Conservation (phyloP, 2,329 filamentous ascomycete genomes). For the Aspergillus sp. region DNA sequence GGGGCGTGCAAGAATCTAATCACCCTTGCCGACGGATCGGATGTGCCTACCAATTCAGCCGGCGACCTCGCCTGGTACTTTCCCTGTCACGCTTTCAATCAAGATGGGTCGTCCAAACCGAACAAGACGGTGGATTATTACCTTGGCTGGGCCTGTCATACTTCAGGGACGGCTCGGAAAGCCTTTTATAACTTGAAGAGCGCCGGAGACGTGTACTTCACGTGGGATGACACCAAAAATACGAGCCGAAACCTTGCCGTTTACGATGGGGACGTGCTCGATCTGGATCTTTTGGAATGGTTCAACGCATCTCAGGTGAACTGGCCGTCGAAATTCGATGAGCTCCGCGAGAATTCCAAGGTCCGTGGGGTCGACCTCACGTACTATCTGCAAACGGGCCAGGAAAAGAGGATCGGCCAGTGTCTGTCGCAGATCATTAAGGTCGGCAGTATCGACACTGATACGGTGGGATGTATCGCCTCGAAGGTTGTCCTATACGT, state of each 20-base stretch:
- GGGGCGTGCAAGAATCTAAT: slow-evolving; percentile 93
- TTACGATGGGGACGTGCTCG: slow-evolving; percentile 90
- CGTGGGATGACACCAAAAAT: slow-evolving; percentile 92
- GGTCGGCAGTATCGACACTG: slow-evolving; percentile 92
- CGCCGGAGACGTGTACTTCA: slow-evolving; percentile 89
- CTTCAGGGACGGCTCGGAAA: slow-evolving; percentile 65
- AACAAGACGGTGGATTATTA: slow-evolving; percentile 77
- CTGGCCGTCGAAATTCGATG: slow-evolving; percentile 75
- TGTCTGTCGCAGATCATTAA: slow-evolving; percentile 94
- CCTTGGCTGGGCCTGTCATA: slow-evolving; percentile 86
- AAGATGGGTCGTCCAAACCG: slow-evolving; percentile 80
- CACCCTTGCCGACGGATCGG: slow-evolving; percentile 67
- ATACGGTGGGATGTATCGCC: slow-evolving; percentile 94
- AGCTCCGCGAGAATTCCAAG: slow-evolving; percentile 69
- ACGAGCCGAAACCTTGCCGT: slow-evolving; percentile 85
- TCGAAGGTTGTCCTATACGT: slow-evolving; percentile 96
- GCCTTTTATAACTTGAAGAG: slow-evolving; percentile 73
- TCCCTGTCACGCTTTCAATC: slow-evolving; percentile 86
- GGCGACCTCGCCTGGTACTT: slow-evolving; percentile 94
- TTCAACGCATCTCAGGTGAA: slow-evolving; percentile 80
- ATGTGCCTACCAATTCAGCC: slow-evolving; percentile 73
- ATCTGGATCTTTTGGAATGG: slow-evolving; percentile 85
- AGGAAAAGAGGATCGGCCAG: slow-evolving; percentile 78
- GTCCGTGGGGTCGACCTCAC: slow-evolving; percentile 87
- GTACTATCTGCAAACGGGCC: slow-evolving; percentile 74